Evolutionary conservation across 2,329 filamentous ascomycete genomes (phyloP).

Genomic region (Fusarium sacchari): DNA sequence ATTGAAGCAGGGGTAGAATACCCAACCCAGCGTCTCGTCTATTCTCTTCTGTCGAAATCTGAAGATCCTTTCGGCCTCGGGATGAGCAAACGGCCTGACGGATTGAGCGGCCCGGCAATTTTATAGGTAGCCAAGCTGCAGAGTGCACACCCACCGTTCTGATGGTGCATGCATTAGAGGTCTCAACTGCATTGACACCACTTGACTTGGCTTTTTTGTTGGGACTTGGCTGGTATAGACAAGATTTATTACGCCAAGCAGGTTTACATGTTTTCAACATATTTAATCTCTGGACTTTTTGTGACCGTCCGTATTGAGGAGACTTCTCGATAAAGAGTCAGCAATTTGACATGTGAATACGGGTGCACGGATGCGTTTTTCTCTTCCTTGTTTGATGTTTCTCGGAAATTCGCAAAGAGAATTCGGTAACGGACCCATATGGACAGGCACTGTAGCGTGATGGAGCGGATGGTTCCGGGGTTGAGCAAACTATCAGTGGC

Average conservation of each 20-base stretch:
- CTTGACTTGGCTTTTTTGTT: conserved; percentile 24
- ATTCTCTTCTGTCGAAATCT: background rate
- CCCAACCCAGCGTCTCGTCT: conserved; percentile 22
- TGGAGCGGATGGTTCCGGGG: conserved; percentile 8
- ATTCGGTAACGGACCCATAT: conserved; percentile 12
- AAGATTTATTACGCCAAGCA: background rate
- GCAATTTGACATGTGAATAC: conserved; percentile 31
- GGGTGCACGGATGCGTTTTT: conserved; percentile 8
- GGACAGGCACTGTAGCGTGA: conserved; percentile 14
- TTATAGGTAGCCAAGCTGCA: background rate
- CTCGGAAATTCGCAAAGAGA: conserved; percentile 24
- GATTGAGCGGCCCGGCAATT: background rate
- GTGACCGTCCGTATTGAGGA: background rate
- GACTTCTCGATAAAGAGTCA: background rate
- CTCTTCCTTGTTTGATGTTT: conserved; percentile 4
- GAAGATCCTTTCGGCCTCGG: conserved; percentile 35
- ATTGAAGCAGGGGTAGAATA: conserved; percentile 17
- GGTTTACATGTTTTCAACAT: background rate
- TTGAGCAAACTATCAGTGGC: background rate
- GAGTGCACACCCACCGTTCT: conserved; percentile 5
- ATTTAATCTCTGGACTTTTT: background rate
- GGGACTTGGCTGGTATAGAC: conserved; percentile 19
- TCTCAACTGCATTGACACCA: conserved; percentile 27
- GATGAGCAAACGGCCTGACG: background rate
- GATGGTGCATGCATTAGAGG: conserved; percentile 15